phyloP scores from a whole-genome alignment of 768 basidiomycete species.

The Russula virescens region DNA sequence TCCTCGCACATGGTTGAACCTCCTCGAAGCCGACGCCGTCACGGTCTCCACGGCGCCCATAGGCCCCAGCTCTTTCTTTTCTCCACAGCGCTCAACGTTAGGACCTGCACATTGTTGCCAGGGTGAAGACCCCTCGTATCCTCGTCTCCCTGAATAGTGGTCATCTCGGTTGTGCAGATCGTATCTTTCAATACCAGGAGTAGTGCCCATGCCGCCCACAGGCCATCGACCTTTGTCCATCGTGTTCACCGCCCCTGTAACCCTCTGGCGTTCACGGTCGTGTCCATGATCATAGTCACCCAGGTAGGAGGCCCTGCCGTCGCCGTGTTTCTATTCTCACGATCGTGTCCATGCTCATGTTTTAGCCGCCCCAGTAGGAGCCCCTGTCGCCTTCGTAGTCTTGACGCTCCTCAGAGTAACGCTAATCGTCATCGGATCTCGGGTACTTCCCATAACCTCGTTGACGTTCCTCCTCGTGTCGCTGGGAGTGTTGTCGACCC shows the following conservation, averaged over 20 bases:
- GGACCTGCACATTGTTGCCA: not conserved
- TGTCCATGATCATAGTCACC: not conserved
- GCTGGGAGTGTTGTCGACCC: not conserved
- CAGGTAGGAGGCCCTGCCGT: not conserved
- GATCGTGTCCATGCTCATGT: too few relatives aligned
- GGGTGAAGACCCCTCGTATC: not conserved
- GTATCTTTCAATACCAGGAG: too few relatives aligned
- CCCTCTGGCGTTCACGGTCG: conserved; percentile 4
- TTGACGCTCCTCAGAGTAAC: not conserved
- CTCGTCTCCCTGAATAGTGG: not conserved
- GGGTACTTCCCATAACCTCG: not conserved
- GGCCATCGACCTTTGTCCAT: not conserved
- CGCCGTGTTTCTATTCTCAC: not conserved
- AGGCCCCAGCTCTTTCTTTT: not conserved
- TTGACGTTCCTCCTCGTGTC: not conserved
- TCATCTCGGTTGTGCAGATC: too few relatives aligned
- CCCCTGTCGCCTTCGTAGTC: too few relatives aligned
- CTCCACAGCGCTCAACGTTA: not conserved
- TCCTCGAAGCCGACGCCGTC: conserved; percentile 18
- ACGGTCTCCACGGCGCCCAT: conserved; percentile 24
- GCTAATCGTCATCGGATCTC: not conserved
- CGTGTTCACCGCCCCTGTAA: conserved; percentile 19
- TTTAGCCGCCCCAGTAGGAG: too few relatives aligned
- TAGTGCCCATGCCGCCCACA: not conserved
- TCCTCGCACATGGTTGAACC: too few relatives aligned